These are phyloP conservation scores for Calophaca sinica DNA, from an alignment of 306 rosid species.

Conservation along the genomic window DNA sequence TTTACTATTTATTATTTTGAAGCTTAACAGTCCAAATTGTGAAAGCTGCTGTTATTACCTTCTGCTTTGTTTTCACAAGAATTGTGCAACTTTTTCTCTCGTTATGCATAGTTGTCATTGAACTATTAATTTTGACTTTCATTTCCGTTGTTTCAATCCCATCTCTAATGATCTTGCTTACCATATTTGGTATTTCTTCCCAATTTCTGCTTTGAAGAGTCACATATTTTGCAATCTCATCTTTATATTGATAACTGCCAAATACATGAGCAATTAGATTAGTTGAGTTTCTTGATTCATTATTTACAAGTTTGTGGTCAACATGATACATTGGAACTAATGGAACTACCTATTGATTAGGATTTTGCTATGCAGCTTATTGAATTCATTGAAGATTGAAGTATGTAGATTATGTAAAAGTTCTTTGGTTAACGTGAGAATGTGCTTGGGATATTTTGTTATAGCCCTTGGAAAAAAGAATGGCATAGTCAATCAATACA, in stretches of 20 bases:
- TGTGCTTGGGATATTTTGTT: conserved; percentile 9
- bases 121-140: neutral
- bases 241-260: conserved; percentile 4
- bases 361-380: neutral
- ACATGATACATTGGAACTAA: neutral
- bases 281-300: conserved; percentile 22
- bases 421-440: conserved; percentile 6
- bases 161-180: conserved; percentile 14
- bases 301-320: conserved; percentile 26
- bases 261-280: conserved; percentile 22
- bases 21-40: neutral
- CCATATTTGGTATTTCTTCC: conserved; percentile 15
- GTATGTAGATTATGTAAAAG: conserved; percentile 9
- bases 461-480: conserved; percentile 29
- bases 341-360: conserved; percentile 9
- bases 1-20: neutral
- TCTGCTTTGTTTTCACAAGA: neutral
- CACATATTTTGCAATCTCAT: conserved; percentile 19
- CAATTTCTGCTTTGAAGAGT: conserved; percentile 9
- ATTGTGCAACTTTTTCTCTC: neutral
- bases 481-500: neutral
- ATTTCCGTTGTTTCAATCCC: neutral
- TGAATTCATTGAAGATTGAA: conserved; percentile 29
- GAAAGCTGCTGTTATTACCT: neutral
- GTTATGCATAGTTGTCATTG: conserved; percentile 1